Evolutionary conservation across 495 filamentous ascomycete genomes (phyloP).

Genomic region (Hypoxylon intermedium): DNA sequence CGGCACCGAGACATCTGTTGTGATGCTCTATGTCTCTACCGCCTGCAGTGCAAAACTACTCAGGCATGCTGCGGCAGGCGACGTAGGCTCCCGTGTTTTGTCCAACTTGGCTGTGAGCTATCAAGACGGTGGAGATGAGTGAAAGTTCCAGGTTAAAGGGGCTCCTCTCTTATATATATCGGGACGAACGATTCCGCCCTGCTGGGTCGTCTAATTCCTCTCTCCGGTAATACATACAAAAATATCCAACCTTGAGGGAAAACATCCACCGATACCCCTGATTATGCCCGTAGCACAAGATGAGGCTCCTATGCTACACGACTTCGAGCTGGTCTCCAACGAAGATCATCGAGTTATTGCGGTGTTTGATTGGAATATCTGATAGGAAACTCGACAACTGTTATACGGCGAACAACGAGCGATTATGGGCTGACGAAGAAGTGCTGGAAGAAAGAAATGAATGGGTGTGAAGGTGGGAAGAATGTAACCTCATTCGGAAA

Average conservation of each 20-base stretch:
- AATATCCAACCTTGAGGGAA: neutral
- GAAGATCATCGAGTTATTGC: neutral
- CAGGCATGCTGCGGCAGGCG: slow-evolving; percentile 23
- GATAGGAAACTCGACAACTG: neutral
- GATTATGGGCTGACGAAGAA: neutral
- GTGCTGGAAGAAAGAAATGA: neutral
- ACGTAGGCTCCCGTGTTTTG: slow-evolving; percentile 23
- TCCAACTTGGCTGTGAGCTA: slow-evolving; percentile 20
- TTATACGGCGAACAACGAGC: neutral
- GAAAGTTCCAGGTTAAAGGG: neutral
- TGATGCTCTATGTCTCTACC: slow-evolving; percentile 24
- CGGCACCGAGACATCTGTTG: slow-evolving; percentile 32
- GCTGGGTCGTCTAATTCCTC: neutral
- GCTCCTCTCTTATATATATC: slow-evolving; percentile 18
- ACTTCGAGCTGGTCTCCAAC: slow-evolving; percentile 3
- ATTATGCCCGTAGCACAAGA: slow-evolving; percentile 4
- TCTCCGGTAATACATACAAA: neutral
- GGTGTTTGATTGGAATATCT: neutral
- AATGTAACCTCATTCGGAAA: neutral
- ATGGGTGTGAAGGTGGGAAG: neutral
- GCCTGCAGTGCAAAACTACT: slow-evolving; percentile 24
- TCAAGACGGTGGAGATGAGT: slow-evolving; percentile 6
- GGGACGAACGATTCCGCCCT: slow-evolving; percentile 5
- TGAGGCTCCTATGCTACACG: slow-evolving; percentile 10
- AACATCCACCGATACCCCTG: neutral